Evolutionary conservation across 1,139 yeast species (phyloP), one percentile per base, ranked within the genome.

Genomic region (Casaregolazyma lundiana): DNA sequence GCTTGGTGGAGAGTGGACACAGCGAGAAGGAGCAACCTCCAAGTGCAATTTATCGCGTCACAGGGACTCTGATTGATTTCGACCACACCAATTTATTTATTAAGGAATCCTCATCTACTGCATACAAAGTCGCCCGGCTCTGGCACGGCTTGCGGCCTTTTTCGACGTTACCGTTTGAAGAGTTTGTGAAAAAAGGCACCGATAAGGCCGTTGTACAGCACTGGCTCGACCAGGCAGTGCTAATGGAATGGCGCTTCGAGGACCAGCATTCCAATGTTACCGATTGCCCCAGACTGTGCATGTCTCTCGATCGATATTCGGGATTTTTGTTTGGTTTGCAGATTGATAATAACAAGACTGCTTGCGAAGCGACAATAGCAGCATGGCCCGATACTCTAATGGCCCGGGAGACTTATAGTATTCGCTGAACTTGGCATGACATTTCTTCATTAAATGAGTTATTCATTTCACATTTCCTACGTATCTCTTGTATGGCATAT

Each of bases 121-220:
- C 29, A 24, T 17, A 38, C 17, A 38, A 38, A 3, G 34, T 17
- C 11, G 41, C 41, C 4, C 16, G 18, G 41, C 13, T 24, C 4
- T 38, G 41, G 41, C 41, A 38, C 16, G 5, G 41, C 16, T 5
- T 38, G 16, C 34, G 16, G 32, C 41, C 41, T 5, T 38, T 38
- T 38, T 26, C 41, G 15, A 21, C 26, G 3, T 11, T 38, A 8
- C 9, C 41, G 13, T 38, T 38, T 19, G 41, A 38, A 17, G 41
- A 38, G 4, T 38, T 38, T 11, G 9, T 38, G 7, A 24, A 38
- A n/a, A 11, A 13, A n/a, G 41, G 20, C 13, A 15, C 29, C 15
- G 20, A 38, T 3, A 34, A 38, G 13, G 34, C 9, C 11, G 11
- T 8, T 16, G 21, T 38, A 8, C 30, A 16, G 7, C 34, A 24